Conservation (phyloP, 2,329 filamentous ascomycete species). For the Coniochaeta prunicola region DNA sequence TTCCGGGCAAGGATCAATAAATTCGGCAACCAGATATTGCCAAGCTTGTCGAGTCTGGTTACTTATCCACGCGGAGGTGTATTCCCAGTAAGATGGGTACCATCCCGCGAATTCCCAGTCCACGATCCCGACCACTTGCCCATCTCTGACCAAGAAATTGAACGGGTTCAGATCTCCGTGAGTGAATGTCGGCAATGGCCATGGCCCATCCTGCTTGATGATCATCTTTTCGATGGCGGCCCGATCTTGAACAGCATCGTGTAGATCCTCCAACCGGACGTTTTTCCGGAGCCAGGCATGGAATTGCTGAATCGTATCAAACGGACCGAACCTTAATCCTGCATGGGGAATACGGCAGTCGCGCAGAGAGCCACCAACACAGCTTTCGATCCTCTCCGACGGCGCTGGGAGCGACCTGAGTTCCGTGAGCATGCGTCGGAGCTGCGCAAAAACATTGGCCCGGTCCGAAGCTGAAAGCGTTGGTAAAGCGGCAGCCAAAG, state of each 20-base stretch:
- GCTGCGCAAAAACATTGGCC: constrained; percentile 4
- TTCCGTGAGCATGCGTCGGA: constrained; percentile 5
- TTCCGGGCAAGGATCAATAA: constrained; percentile 26
- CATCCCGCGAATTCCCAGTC: constrained; percentile 27
- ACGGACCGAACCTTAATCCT: constrained; percentile 18
- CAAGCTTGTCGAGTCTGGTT: constrained; percentile 24
- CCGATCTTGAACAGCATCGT: too few relatives aligned
- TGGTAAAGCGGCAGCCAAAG: too few relatives aligned
- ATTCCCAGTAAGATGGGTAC: constrained; percentile 27
- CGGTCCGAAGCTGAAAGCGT: constrained; percentile 1
- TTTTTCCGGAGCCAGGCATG: constrained; percentile 22
- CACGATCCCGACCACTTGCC: constrained; percentile 34
- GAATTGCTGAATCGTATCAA: constrained; percentile 21
- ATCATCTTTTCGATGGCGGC: constrained; percentile 13
- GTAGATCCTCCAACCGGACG: constrained; percentile 15
- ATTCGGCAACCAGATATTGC: constrained; percentile 22
- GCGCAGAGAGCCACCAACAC: constrained; percentile 16
- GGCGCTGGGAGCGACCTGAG: background rate
- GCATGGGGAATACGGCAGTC: constrained; percentile 18
- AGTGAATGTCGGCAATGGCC: constrained; percentile 32
- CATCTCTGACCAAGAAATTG: constrained; percentile 33
- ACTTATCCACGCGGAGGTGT: constrained; percentile 18
- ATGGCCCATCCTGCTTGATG: constrained; percentile 25
- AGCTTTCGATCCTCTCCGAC: constrained; percentile 10
- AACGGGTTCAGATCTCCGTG: constrained; percentile 35